These are phyloP conservation scores for Cladophialophora psammophila DNA, from an alignment of 2,329 filamentous ascomycete species.

Conservation along the genomic window DNA sequence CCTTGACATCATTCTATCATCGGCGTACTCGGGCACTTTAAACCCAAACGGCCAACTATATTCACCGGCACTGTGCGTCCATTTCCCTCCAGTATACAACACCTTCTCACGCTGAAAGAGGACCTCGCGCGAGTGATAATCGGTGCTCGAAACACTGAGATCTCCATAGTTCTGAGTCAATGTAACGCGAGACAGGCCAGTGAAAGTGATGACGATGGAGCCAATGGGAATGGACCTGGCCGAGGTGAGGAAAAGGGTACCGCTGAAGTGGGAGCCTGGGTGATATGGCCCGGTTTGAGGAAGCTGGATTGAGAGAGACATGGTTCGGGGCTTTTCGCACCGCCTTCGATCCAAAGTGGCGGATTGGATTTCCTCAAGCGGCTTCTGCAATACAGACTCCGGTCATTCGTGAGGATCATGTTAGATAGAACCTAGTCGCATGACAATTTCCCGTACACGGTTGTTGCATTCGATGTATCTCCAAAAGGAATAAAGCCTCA, in stretches of 20 bases:
- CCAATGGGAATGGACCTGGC: slow-evolving; percentile 6
- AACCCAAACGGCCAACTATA: slow-evolving; percentile 14
- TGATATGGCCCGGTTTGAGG: not conserved
- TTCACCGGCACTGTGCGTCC: slow-evolving; percentile 10
- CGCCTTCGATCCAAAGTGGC: not conserved
- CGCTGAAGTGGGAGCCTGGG: slow-evolving; percentile 1
- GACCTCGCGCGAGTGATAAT: slow-evolving; percentile 7
- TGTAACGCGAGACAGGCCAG: not conserved
- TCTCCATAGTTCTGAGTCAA: slow-evolving; percentile 21
- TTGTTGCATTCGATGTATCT: too few species aligned
- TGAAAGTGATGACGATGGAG: slow-evolving; percentile 9
- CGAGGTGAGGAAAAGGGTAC: slow-evolving; percentile 11
- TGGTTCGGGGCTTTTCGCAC: not conserved
- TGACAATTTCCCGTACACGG: too few species aligned
- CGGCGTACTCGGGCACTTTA: not conserved
- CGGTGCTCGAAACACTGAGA: slow-evolving; percentile 10
- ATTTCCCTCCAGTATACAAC: slow-evolving; percentile 9
- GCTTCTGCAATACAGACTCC: not conserved
- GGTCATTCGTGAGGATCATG: not conserved
- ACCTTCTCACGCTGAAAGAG: slow-evolving; percentile 1
- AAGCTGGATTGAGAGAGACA: slow-evolving; percentile 17
- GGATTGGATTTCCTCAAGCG: not conserved
- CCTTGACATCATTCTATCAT: not conserved
- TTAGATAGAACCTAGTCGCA: too few species aligned
- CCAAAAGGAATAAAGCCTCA: too few species aligned